Percentiles rank a stretch among this genome's conserved stretches.
Evolutionary conservation across 31 red algal species (phyloP).

Genomic region (Bonnemaisonia californica): DNA sequence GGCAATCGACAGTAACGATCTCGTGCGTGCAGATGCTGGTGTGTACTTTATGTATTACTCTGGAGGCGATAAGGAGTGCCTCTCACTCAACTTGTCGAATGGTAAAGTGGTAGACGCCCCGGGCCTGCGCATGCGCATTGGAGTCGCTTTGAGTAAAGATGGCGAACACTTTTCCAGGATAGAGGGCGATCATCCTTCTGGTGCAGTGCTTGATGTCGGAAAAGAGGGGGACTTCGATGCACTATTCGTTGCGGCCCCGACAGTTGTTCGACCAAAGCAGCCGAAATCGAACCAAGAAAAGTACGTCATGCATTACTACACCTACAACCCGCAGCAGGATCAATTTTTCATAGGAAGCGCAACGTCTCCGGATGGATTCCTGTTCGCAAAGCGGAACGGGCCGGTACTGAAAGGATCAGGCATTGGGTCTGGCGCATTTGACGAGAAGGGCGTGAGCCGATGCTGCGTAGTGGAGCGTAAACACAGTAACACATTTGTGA

Average conservation of each 20-base stretch:
- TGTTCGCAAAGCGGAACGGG: conserved; percentile 25
- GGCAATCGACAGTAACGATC: conserved; percentile 21
- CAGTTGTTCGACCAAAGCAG: conserved; percentile 22
- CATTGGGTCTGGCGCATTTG: neutral
- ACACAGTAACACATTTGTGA: conserved; percentile 20
- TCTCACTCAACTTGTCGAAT: neutral
- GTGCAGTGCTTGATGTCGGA: conserved; percentile 56
- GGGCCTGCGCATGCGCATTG: conserved; percentile 60
- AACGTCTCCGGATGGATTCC: conserved; percentile 34
- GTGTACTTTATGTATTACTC: conserved; percentile 76
- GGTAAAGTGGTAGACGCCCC: neutral
- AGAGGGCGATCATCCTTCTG: conserved; percentile 55
- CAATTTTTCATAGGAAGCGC: conserved; percentile 40
- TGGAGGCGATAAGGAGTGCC: conserved; percentile 44
- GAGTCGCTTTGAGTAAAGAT: conserved; percentile 81
- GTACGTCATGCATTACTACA: conserved; percentile 63
- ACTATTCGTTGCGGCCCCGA: conserved; percentile 43
- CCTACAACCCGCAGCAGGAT: conserved; percentile 1
- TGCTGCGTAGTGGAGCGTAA: conserved; percentile 25
- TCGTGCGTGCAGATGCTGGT: conserved; percentile 51
- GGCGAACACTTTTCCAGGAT: conserved; percentile 72
- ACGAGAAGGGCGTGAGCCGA: conserved; percentile 12
- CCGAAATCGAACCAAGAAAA: neutral
- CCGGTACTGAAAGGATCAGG: neutral
- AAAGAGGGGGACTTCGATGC: conserved; percentile 44